These are phyloP conservation scores for Mycogone perniciosa DNA, from an alignment of 2,329 filamentous ascomycete species.

Conservation along the genomic window DNA sequence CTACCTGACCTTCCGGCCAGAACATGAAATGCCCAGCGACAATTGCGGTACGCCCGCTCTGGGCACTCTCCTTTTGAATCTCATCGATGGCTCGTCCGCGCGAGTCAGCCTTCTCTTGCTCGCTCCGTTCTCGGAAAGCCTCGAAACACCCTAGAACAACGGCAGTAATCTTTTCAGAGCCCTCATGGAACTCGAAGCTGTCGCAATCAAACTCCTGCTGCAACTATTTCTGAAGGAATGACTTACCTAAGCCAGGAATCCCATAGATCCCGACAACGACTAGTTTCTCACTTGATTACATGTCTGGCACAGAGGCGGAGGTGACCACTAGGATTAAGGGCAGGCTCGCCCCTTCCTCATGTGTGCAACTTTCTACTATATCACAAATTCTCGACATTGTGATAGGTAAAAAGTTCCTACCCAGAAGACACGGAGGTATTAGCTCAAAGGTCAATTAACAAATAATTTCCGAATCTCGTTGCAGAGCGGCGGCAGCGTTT, in stretches of 20 bases:
- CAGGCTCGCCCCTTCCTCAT: no score
- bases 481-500: no score
- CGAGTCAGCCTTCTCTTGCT: constrained; percentile 29
- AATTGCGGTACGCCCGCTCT: constrained; percentile 33
- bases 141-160: constrained; percentile 41
- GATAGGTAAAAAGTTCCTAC: no score
- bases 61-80: constrained; percentile 33
- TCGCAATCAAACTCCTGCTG: constrained; percentile 26
- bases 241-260: constrained; percentile 48
- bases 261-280: constrained; percentile 49
- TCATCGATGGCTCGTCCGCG: constrained; percentile 40
- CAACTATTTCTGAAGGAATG: constrained; percentile 37
- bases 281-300: constrained; percentile 22
- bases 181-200: constrained; percentile 45
- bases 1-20: constrained; percentile 35
- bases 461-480: no score
- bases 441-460: no score
- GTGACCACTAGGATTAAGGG: no score
- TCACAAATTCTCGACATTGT: no score
- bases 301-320: no score
- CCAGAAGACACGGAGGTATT: no score
- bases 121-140: constrained; percentile 36
- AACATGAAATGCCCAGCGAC: constrained; percentile 53
- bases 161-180: constrained; percentile 40
- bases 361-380: no score